Evolutionary conservation across 495 filamentous ascomycete genomes (phyloP).

Genomic region (Saxophila tyrrhenica): DNA sequence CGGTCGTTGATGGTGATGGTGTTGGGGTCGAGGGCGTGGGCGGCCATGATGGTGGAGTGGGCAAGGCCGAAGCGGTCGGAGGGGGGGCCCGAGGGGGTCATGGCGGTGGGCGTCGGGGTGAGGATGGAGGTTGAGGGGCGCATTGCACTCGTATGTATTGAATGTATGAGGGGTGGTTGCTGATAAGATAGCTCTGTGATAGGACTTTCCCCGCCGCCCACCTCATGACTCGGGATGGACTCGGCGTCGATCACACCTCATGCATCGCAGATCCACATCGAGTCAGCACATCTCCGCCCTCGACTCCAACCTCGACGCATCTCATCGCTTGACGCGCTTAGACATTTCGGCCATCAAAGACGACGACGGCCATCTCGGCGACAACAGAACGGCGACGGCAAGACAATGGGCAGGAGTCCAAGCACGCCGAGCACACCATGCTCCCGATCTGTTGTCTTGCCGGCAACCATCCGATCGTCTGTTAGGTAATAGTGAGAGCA

Average conservation of each 20-base stretch:
- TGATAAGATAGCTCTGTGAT: no score
- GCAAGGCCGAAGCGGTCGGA: conserved; percentile 25
- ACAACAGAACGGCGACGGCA: neutral
- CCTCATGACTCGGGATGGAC: no score
- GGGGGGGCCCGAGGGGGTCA: neutral
- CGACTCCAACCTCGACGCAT: neutral
- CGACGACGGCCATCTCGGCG: neutral
- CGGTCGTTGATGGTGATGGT: conserved; percentile 29
- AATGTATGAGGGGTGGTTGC: no score
- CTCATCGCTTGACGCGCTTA: neutral
- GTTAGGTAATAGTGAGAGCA: neutral
- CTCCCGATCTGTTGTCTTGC: neutral
- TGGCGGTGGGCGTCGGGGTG: no score
- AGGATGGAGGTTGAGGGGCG: no score
- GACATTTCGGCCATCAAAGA: neutral
- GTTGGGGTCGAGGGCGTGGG: conserved; percentile 59
- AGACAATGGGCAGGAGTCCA: neutral
- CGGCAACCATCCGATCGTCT: neutral
- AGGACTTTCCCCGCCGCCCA: no score
- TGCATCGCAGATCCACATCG: neutral
- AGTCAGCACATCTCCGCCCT: neutral
- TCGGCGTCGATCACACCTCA: no score
- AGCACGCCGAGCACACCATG: neutral
- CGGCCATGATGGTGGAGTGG: conserved; percentile 55
- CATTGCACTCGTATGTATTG: no score